phyloP scores from a whole-genome alignment of 495 filamentous ascomycete genomes.

The Cercophora newfieldiana region DNA sequence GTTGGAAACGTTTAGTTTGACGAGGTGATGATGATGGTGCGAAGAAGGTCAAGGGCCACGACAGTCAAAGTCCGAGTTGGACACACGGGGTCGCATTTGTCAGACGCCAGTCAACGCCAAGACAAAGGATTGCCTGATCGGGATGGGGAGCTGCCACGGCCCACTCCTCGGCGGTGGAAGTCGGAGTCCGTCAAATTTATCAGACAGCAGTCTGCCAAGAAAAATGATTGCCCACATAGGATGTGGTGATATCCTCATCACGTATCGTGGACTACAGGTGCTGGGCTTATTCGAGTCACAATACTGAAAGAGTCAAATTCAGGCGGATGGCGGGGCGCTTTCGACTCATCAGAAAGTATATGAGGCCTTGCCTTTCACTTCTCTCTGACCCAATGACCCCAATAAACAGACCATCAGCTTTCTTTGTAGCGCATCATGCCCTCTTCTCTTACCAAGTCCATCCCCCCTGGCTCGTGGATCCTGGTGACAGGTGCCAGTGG shows the following conservation, averaged over 20 bases:
- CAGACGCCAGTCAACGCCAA: slow-evolving; percentile 6
- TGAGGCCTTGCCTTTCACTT: too few species aligned
- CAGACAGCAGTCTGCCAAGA: too few species aligned
- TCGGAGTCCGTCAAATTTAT: background rate
- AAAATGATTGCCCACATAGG: too few species aligned
- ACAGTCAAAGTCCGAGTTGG: background rate
- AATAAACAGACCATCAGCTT: too few species aligned
- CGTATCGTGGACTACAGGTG: too few species aligned
- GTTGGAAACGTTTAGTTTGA: background rate
- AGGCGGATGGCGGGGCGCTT: too few species aligned
- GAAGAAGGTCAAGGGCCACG: background rate
- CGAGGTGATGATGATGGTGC: background rate
- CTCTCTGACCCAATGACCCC: too few species aligned
- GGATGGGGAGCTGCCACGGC: background rate
- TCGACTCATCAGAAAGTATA: too few species aligned
- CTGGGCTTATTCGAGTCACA: too few species aligned
- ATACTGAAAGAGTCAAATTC: too few species aligned
- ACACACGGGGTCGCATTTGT: background rate
- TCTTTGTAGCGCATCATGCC: background rate
- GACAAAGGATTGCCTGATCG: slow-evolving; percentile 6
- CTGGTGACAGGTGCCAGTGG: slow-evolving; percentile 56
- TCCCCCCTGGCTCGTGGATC: slow-evolving; percentile 25
- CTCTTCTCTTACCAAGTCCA: background rate
- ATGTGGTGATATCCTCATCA: too few species aligned
- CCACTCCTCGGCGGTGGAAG: background rate